These are phyloP conservation scores for Glebionis coronaria DNA, from an alignment of 129 eudicot species.

Conservation along the genomic window DNA sequence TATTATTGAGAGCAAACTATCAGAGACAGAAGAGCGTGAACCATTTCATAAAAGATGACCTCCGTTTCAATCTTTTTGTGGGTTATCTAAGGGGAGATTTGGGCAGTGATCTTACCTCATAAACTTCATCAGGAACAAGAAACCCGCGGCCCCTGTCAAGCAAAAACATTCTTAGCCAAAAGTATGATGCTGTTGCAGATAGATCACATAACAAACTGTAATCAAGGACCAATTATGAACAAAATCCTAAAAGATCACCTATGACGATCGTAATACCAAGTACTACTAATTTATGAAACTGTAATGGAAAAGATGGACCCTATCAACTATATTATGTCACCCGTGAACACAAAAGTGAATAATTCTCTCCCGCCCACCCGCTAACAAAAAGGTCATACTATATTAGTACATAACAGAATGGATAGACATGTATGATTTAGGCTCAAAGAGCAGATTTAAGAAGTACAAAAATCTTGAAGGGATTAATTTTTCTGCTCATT, in stretches of 20 bases:
- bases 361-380: no score
- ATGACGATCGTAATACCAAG: conserved; percentile 2
- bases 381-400: no score
- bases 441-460: no score
- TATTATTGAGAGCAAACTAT: conserved; percentile 23
- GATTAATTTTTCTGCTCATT: no score
- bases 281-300: no score
- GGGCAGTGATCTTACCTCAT: conserved; percentile 46
- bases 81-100: neutral
- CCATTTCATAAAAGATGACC: neutral
- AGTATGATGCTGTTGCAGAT: conserved; percentile 7
- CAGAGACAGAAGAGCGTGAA: conserved; percentile 13
- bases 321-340: no score
- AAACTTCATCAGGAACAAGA: conserved; percentile 84
- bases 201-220: neutral
- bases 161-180: conserved; percentile 17
- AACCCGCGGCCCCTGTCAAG: conserved; percentile 72
- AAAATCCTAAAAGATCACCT: conserved; percentile 1
- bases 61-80: neutral
- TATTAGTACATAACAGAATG: no score
- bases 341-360: no score
- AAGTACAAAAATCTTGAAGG: no score
- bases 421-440: no score
- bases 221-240: neutral
- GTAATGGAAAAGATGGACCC: no score